Evolutionary conservation across 164 flowering plant species (phyloP).

Genomic region (Chimonanthus salicifolius): DNA sequence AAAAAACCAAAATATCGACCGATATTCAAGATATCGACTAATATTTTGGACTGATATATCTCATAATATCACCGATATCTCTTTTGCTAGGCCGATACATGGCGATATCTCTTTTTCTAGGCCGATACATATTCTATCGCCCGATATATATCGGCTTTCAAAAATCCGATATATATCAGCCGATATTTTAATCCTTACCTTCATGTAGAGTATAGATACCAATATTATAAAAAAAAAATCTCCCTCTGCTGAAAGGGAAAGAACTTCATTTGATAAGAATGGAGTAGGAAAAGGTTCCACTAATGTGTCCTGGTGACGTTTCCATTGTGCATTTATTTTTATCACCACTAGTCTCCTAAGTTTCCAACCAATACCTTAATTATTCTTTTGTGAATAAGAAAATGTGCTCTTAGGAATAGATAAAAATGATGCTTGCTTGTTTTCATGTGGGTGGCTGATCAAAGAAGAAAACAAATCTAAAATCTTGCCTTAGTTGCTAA

Average conservation of each 20-base stretch:
- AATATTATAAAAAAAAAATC: too few species aligned
- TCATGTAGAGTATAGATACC: not conserved
- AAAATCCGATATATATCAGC: too few species aligned
- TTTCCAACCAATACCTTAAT: not conserved
- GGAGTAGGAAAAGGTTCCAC: not conserved
- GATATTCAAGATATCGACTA: too few species aligned
- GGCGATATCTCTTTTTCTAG: too few species aligned
- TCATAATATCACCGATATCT: too few species aligned
- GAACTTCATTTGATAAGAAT: not conserved
- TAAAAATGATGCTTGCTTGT: not conserved
- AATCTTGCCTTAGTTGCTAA: not conserved
- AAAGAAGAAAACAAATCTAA: not conserved
- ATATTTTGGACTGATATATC: too few species aligned
- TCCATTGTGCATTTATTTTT: not conserved
- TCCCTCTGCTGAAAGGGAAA: too few species aligned
- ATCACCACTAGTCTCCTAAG: not conserved
- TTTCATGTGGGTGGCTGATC: not conserved
- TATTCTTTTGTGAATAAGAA: not conserved
- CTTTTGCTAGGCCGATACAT: too few species aligned
- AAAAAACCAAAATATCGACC: too few species aligned
- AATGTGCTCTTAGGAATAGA: not conserved
- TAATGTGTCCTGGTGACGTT: not conserved
- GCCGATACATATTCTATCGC: too few species aligned
- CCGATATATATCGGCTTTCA: too few species aligned
- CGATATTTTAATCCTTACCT: too few species aligned